A percentile compares a stretch with the other conserved stretches of the same genome.
Conservation (phyloP, 75 land plant genomes). For the Pinus taeda region DNA sequence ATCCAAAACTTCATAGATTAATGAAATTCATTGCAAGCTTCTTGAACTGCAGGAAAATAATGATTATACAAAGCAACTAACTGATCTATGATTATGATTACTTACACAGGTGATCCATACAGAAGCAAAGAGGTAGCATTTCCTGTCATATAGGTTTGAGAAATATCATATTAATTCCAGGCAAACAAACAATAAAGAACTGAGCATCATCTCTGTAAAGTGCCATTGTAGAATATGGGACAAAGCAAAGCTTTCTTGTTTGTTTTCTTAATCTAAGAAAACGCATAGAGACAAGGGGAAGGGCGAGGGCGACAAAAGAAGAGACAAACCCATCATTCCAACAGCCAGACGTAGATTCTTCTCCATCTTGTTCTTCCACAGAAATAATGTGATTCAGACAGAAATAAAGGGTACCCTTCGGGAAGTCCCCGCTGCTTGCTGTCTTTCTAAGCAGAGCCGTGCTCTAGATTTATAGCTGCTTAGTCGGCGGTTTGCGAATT, state of each 20-base stretch:
- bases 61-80: background rate
- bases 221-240: background rate
- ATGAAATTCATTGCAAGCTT: too few relatives aligned
- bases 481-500: too few relatives aligned
- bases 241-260: background rate
- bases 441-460: background rate
- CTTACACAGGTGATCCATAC: conserved; percentile 46
- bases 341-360: background rate
- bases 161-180: too few relatives aligned
- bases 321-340: conserved; percentile 3
- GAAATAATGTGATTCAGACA: background rate
- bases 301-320: too few relatives aligned
- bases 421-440: background rate
- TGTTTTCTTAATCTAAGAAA: background rate
- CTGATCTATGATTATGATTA: background rate
- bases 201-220: too few relatives aligned
- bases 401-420: background rate
- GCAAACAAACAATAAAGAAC: too few relatives aligned
- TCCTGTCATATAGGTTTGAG: conserved; percentile 18
- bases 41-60: background rate
- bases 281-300: too few relatives aligned
- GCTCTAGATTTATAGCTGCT: background rate
- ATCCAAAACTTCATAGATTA: too few relatives aligned
- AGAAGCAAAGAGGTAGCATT: conserved; percentile 50
- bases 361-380: background rate